Evolutionary conservation across 2,329 filamentous ascomycete genomes (phyloP).

Genomic region (Penicillium hordei): DNA sequence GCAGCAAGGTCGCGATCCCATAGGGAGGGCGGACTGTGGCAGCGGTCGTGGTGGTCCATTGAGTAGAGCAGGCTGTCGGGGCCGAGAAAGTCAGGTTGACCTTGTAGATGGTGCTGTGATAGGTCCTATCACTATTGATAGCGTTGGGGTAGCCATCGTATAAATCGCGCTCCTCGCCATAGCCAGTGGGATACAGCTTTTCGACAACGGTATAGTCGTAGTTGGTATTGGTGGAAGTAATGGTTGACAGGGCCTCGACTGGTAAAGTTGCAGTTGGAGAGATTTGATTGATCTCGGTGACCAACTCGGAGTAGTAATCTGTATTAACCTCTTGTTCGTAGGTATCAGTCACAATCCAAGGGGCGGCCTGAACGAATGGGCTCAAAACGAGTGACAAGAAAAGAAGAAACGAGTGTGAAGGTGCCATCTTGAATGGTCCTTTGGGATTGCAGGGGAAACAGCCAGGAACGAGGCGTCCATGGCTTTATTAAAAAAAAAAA

Average conservation of each 20-base stretch:
- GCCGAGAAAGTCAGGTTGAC: conserved; percentile 32
- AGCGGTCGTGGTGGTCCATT: conserved; percentile 29
- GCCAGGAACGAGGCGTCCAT: not conserved
- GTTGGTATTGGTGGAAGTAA: conserved; percentile 19
- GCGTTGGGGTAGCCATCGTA: conserved; percentile 1
- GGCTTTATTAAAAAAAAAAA: not conserved
- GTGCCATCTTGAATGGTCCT: conserved; percentile 21
- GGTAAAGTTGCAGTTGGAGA: conserved; percentile 25
- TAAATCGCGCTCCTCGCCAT: conserved; percentile 11
- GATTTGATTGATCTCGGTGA: conserved; percentile 22
- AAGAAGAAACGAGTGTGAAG: conserved; percentile 26
- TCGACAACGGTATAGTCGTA: conserved; percentile 28
- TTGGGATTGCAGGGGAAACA: not conserved
- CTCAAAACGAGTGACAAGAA: conserved; percentile 23
- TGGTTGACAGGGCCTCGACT: conserved; percentile 27
- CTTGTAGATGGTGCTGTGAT: conserved; percentile 23
- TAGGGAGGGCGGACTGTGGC: conserved; percentile 21
- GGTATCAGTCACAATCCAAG: conserved; percentile 34
- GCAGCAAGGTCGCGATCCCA: conserved; percentile 18
- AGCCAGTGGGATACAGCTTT: conserved; percentile 30
- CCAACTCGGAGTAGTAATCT: conserved; percentile 1
- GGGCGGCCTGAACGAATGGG: conserved; percentile 25
- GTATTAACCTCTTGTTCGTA: conserved; percentile 23
- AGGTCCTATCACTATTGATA: conserved; percentile 2
- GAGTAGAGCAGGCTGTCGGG: conserved; percentile 29